Conservation (phyloP, 257 asterid genomes). For the Oldenlandia corymbosa region DNA sequence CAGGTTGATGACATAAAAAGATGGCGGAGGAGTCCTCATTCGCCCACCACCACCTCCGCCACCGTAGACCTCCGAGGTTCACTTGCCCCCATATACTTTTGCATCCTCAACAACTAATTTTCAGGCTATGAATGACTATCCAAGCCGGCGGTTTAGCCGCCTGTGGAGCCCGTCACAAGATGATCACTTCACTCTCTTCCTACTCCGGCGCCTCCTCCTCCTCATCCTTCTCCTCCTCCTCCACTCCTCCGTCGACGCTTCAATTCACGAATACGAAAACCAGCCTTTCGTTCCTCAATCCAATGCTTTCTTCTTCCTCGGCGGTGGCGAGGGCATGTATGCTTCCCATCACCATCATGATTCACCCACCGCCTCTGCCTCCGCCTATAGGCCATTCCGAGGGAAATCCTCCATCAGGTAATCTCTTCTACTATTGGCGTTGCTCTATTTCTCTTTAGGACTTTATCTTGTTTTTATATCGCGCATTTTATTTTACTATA, state of each 20-base stretch:
- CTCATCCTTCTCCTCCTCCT: neutral
- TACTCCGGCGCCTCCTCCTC: neutral
- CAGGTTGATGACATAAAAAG: too few relatives aligned
- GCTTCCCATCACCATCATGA: slow-evolving; percentile 17
- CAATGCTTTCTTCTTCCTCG: slow-evolving; percentile 34
- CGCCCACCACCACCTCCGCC: neutral
- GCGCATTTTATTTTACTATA: too few relatives aligned
- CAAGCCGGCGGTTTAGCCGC: neutral
- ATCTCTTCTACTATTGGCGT: neutral
- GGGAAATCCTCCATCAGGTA: slow-evolving; percentile 31
- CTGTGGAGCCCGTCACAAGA: neutral
- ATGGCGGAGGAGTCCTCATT: too few relatives aligned
- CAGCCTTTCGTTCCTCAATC: slow-evolving; percentile 28
- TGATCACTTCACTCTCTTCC: neutral
- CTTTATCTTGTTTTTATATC: too few relatives aligned
- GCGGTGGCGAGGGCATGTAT: slow-evolving; percentile 30
- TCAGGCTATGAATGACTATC: neutral
- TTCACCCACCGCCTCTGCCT: neutral
- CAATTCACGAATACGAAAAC: slow-evolving; percentile 30
- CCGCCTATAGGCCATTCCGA: slow-evolving; percentile 17
- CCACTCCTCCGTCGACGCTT: slow-evolving; percentile 11
- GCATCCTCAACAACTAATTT: too few relatives aligned
- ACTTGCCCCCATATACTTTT: neutral
- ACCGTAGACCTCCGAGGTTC: too few relatives aligned
- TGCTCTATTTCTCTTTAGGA: too few relatives aligned